A percentile compares a stretch with the other conserved stretches of the same genome.
These are phyloP conservation scores for Lyophyllum decastes DNA, from an alignment of 768 basidiomycete species.

Conservation along the genomic window DNA sequence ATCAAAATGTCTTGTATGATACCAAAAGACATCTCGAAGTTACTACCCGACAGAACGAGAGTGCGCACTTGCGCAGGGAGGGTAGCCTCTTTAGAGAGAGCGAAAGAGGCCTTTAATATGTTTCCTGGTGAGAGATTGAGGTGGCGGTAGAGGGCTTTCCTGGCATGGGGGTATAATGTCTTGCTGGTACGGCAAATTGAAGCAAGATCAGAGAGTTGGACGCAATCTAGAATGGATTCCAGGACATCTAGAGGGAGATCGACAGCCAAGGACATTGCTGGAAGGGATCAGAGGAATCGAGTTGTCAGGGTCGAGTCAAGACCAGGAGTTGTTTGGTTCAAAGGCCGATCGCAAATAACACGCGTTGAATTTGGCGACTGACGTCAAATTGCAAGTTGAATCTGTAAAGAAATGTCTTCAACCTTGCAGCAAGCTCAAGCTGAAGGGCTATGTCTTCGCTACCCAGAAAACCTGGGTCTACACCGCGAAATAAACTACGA, in stretches of 20 bases:
- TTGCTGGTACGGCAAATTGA: constrained; percentile 22
- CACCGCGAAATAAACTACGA: constrained; percentile 60
- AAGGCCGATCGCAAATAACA: constrained; percentile 18
- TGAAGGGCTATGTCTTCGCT: constrained; percentile 70
- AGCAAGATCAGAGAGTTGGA: constrained; percentile 16
- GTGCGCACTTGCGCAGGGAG: constrained; percentile 21
- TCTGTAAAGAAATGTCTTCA: constrained; percentile 22
- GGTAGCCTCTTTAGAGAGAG: constrained; percentile 20
- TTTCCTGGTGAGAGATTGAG: constrained; percentile 20
- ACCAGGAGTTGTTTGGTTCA: constrained; percentile 12
- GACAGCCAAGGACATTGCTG: neutral
- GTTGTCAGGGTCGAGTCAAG: neutral
- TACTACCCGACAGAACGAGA: constrained; percentile 16
- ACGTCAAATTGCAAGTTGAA: neutral
- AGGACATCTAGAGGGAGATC: constrained; percentile 23
- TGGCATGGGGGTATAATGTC: constrained; percentile 17
- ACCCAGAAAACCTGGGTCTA: constrained; percentile 63
- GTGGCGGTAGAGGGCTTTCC: constrained; percentile 23
- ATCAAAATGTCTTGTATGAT: constrained; percentile 22
- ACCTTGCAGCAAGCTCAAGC: constrained; percentile 47
- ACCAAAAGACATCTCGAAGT: constrained; percentile 23
- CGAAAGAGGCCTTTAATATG: constrained; percentile 22
- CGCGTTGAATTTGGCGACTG: neutral
- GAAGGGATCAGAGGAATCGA: neutral
- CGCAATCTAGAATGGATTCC: constrained; percentile 19